Evolutionary conservation across 2,329 filamentous ascomycete species (phyloP).

Genomic region (Fusarium scirpi): DNA sequence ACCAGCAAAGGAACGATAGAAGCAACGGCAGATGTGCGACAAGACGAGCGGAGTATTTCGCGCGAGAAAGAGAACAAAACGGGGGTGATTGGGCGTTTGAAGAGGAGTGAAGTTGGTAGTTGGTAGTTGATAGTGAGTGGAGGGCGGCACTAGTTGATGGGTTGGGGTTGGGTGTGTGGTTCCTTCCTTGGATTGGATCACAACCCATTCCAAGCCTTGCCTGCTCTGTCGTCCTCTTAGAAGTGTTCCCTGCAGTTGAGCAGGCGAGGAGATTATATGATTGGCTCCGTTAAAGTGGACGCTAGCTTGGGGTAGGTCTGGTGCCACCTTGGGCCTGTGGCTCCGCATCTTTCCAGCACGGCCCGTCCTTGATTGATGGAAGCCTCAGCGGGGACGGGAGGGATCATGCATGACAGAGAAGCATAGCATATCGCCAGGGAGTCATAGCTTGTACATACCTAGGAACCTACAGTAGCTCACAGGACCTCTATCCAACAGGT

Average conservation of each 20-base stretch:
- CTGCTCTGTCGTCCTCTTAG: conserved; percentile 27
- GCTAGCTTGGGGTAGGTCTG: conserved; percentile 28
- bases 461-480: neutral
- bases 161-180: conserved; percentile 44
- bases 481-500: neutral
- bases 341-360: conserved; percentile 36
- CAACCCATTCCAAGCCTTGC: conserved; percentile 36
- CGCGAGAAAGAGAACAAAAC: conserved; percentile 36
- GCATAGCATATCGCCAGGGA: conserved; percentile 35
- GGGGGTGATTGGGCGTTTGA: conserved; percentile 39
- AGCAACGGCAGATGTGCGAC: conserved; percentile 6
- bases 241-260: conserved; percentile 21
- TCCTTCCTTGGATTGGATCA: conserved; percentile 35
- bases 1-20: neutral
- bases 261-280: conserved; percentile 47
- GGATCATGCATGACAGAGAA: conserved; percentile 42
- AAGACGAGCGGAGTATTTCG: conserved; percentile 29
- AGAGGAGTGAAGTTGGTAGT: conserved; percentile 48
- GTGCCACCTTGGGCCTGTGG: conserved; percentile 31
- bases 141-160: conserved; percentile 44
- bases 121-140: conserved; percentile 44
- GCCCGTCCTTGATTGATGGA: conserved; percentile 35
- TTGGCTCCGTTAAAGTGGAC: conserved; percentile 46
- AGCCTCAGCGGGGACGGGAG: conserved; percentile 37
- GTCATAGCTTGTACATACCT: conserved; percentile 3